Evolutionary conservation across 2,329 filamentous ascomycete genomes (phyloP).

Genomic region (Cephalotrichum gorgonifer): DNA sequence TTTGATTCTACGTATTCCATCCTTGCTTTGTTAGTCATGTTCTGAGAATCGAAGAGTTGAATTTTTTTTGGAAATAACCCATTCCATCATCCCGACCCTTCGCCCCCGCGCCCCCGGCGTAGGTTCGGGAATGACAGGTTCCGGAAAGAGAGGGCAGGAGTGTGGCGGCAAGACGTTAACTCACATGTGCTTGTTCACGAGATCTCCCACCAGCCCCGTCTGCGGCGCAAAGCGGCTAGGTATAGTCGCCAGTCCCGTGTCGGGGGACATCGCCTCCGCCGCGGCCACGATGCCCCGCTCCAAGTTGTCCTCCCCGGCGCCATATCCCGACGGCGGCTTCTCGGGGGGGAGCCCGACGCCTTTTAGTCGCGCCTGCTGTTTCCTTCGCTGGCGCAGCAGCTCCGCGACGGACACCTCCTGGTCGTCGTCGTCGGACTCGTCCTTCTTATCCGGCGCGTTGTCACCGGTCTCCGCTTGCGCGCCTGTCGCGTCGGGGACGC

Average conservation of each 20-base stretch:
- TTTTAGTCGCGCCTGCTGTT: conserved; percentile 29
- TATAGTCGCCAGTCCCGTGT: conserved; percentile 1
- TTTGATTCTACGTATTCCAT: conserved; percentile 77
- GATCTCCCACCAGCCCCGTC: conserved; percentile 55
- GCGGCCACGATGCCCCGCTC: conserved; percentile 8
- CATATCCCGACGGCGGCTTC: conserved; percentile 11
- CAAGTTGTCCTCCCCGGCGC: conserved; percentile 16
- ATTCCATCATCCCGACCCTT: too few relatives aligned
- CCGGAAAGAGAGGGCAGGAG: neutral
- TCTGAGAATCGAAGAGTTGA: neutral
- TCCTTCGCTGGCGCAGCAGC: conserved; percentile 38
- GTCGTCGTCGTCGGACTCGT: conserved; percentile 16
- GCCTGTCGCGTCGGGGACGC: conserved; percentile 34
- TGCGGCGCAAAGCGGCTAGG: conserved; percentile 55
- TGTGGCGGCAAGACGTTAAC: conserved; percentile 20
- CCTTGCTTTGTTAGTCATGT: conserved; percentile 62
- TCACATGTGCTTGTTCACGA: conserved; percentile 72
- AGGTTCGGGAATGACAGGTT: too few relatives aligned
- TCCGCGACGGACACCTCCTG: conserved; percentile 36
- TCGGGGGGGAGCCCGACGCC: conserved; percentile 46
- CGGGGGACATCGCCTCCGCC: neutral
- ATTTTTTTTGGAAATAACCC: too few relatives aligned
- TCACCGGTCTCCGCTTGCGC: conserved; percentile 12
- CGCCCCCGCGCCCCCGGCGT: too few relatives aligned
- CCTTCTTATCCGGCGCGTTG: conserved; percentile 8